Conservation (phyloP, 768 basidiomycete species). For the Boletus vinaceobasis region DNA sequence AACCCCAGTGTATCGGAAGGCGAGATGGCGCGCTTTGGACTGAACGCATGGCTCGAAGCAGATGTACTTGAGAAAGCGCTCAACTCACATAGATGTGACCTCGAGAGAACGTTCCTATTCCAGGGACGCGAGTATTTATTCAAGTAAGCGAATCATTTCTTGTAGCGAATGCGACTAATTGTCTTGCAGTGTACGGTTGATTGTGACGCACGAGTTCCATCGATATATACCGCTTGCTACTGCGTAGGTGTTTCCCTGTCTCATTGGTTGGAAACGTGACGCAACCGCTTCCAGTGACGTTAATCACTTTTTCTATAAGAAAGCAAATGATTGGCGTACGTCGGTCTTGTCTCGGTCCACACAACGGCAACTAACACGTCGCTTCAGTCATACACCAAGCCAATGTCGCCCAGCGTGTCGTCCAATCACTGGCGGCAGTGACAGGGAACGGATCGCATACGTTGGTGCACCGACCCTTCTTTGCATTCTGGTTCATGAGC, state of each 20-base stretch:
- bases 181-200: constrained; percentile 57
- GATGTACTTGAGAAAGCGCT: constrained; percentile 62
- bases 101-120: constrained; percentile 67
- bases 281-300: constrained; percentile 36
- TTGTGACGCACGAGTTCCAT: constrained; percentile 66
- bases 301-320: constrained; percentile 47
- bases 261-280: neutral
- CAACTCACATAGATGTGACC: constrained; percentile 59
- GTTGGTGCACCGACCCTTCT: constrained; percentile 59
- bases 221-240: constrained; percentile 58
- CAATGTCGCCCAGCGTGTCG: constrained; percentile 54
- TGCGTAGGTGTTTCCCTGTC: constrained; percentile 38
- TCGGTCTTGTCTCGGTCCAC: constrained; percentile 13
- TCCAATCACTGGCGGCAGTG: constrained; percentile 56
- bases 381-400: constrained; percentile 58
- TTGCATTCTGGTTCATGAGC: constrained; percentile 73
- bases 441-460: constrained; percentile 49
- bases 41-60: constrained; percentile 68
- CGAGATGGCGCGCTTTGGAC: constrained; percentile 59
- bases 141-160: constrained; percentile 49
- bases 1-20: constrained; percentile 40
- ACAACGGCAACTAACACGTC: constrained; percentile 4
- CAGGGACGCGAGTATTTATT: constrained; percentile 72
- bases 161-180: constrained; percentile 2
- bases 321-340: constrained; percentile 69